Conservation (phyloP, 768 basidiomycete species). For the Tricholoma furcatifolium region DNA sequence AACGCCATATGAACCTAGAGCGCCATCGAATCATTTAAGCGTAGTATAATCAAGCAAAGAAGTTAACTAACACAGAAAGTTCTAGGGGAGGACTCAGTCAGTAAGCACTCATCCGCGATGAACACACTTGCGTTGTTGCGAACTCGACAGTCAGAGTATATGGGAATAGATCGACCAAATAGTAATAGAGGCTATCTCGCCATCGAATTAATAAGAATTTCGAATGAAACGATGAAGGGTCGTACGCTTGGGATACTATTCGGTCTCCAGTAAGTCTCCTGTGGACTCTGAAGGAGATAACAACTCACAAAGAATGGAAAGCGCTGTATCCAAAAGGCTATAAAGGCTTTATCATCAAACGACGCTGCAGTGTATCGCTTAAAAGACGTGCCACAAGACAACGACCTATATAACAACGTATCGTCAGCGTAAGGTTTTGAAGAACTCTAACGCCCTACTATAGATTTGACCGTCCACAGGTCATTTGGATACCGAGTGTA, state of each 20-base stretch:
- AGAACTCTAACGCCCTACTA: background rate
- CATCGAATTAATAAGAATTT: background rate
- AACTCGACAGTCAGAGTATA: conserved; percentile 14
- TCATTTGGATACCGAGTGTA: conserved; percentile 18
- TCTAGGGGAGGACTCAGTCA: background rate
- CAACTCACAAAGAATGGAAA: conserved; percentile 12
- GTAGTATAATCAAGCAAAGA: background rate
- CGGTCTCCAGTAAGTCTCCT: background rate
- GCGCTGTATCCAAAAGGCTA: conserved; percentile 14
- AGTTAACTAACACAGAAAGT: conserved; percentile 12
- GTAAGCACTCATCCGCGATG: background rate
- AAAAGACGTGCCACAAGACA: conserved; percentile 2
- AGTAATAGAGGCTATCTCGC: conserved; percentile 13
- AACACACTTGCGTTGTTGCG: conserved; percentile 13
- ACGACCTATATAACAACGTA: background rate
- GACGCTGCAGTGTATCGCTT: background rate
- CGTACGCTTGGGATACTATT: conserved; percentile 16
- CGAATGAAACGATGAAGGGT: background rate
- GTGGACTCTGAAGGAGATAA: background rate
- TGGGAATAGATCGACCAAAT: conserved; percentile 19
- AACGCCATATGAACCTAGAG: conserved; percentile 13
- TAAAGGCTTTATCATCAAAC: background rate
- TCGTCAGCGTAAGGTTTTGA: background rate
- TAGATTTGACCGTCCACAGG: conserved; percentile 7
- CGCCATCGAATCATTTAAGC: background rate